phyloP scores from a whole-genome alignment of 75 land plant species.

The Cupressus sempervirens region DNA sequence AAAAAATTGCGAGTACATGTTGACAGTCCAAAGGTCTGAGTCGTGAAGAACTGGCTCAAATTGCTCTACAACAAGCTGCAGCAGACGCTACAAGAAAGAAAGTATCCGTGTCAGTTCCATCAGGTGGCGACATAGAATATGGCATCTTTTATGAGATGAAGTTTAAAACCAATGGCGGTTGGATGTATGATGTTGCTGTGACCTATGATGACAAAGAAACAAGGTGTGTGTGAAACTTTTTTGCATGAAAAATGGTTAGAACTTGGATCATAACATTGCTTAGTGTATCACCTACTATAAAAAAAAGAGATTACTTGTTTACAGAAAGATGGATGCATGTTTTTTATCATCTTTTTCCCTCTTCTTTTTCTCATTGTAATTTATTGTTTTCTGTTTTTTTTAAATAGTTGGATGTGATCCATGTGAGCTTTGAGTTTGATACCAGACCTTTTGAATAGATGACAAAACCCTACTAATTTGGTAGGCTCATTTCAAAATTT shows the following conservation, averaged over 20 bases:
- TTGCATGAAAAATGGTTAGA: not conserved
- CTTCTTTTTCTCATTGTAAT: not conserved
- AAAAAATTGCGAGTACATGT: not conserved
- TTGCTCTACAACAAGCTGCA: slow-evolving; percentile 17
- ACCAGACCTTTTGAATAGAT: not conserved
- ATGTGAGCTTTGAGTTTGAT: not conserved
- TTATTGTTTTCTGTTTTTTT: not conserved
- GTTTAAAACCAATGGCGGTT: slow-evolving; percentile 39
- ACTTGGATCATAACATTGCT: not conserved
- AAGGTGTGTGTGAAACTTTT: slow-evolving; percentile 16
- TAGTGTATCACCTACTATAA: not conserved
- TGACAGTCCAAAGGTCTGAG: slow-evolving; percentile 10
- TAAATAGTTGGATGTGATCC: not conserved
- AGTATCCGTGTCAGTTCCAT: slow-evolving; percentile 17
- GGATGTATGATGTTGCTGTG: slow-evolving; percentile 45
- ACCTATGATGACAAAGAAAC: slow-evolving; percentile 42
- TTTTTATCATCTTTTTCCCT: not conserved
- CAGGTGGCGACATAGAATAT: slow-evolving; percentile 28
- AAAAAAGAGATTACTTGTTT: not conserved
- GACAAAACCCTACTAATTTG: not conserved
- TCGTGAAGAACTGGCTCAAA: slow-evolving; percentile 6
- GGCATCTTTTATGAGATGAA: slow-evolving; percentile 35
- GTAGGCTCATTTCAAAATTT: not conserved
- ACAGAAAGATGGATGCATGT: not conserved
- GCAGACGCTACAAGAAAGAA: slow-evolving; percentile 24